Evolutionary conservation across 1,139 yeast species (phyloP), one percentile per base, ranked within the genome.

Genomic region (Sugiyamaella pinicola): DNA sequence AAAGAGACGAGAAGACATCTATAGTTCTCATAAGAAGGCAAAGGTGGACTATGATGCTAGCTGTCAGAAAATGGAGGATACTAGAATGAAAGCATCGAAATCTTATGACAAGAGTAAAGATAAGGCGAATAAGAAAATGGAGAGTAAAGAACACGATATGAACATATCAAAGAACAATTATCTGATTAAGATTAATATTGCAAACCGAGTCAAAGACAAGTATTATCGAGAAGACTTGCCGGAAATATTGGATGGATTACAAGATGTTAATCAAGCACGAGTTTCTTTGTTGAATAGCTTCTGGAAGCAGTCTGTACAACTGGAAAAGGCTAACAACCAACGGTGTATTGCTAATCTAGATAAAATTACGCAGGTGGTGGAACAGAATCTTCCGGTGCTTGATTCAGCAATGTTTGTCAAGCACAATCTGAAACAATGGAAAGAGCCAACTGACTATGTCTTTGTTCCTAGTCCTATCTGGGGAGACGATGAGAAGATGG

Each of bases 171-270:
- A 93, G 69, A 93, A 93, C 71, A 79, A 79, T 39, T 95, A 95
- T 69, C 72, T 95, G 61, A 80, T 95, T 57, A 82, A 82, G 62
- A 84, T 95, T 64, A 87, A 83, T 63, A 81, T 88, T 38, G 95
- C 96, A 50, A 95, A 95, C 70, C 78, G 98, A 58, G 74, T 91
- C 58, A 95, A 93, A 71, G 97, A 91, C 69, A 93, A 93, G 69
- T 90, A 85, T 71, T 91, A 78, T 69, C 91, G 87, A 66, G 98
- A 93, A 70, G 99, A 95, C 69, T 73, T 90, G 18, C 99, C 99
- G 0, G 97, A 91, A 70, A 71, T 89, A 37, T 75, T 93, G 60
- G 99, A 95, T 69, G 81, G 90, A 47, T 74, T 84, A 62, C 99
- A 95, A 71, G 89, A 85, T 63, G 73, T 91, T 60, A 88, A 87